Conservation (phyloP, 2,329 filamentous ascomycete genomes). For the Ophiosphaerella herpotricha region DNA sequence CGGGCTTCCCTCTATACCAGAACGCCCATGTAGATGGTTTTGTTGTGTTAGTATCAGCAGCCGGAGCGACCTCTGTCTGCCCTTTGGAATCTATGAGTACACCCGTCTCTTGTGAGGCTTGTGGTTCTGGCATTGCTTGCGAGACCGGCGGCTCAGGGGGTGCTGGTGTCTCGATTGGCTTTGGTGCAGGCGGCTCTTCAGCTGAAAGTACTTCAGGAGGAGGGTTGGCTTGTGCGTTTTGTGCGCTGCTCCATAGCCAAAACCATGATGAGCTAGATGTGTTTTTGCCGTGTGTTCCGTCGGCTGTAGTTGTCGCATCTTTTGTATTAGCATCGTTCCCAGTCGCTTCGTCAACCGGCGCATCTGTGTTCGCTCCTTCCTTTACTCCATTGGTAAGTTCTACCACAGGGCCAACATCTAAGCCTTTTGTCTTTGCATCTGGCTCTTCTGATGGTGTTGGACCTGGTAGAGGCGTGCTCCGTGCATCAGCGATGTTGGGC, state of each 20-base stretch:
- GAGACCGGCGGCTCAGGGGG: not conserved
- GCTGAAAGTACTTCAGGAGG: slow-evolving; percentile 20
- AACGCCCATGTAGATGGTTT: slow-evolving; percentile 75
- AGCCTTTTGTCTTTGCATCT: slow-evolving; percentile 30
- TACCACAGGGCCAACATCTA: slow-evolving; percentile 13
- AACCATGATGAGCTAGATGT: slow-evolving; percentile 52
- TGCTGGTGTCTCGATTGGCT: slow-evolving; percentile 14
- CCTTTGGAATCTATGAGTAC: slow-evolving; percentile 5
- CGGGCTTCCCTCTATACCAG: slow-evolving; percentile 67
- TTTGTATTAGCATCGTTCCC: slow-evolving; percentile 18
- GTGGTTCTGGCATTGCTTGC: not conserved
- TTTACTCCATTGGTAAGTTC: slow-evolving; percentile 6
- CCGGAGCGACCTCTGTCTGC: slow-evolving; percentile 8
- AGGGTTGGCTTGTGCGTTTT: slow-evolving; percentile 46
- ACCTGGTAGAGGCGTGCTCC: slow-evolving; percentile 48
- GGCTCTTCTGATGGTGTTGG: slow-evolving; percentile 42
- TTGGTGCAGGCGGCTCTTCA: slow-evolving; percentile 6
- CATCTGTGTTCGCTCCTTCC: slow-evolving; percentile 22
- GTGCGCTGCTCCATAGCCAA: slow-evolving; percentile 54
- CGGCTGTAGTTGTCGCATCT: slow-evolving; percentile 13
- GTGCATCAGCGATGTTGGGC: slow-evolving; percentile 43
- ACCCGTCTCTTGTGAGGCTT: slow-evolving; percentile 11
- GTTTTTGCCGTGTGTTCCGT: slow-evolving; percentile 18
- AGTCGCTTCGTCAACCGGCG: slow-evolving; percentile 1
- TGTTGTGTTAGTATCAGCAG: slow-evolving; percentile 45